Percentiles rank a stretch among this genome's conserved stretches.
phyloP scores from a whole-genome alignment of 2,329 filamentous ascomycete species.

The Neophaeococcomyces aloes region DNA sequence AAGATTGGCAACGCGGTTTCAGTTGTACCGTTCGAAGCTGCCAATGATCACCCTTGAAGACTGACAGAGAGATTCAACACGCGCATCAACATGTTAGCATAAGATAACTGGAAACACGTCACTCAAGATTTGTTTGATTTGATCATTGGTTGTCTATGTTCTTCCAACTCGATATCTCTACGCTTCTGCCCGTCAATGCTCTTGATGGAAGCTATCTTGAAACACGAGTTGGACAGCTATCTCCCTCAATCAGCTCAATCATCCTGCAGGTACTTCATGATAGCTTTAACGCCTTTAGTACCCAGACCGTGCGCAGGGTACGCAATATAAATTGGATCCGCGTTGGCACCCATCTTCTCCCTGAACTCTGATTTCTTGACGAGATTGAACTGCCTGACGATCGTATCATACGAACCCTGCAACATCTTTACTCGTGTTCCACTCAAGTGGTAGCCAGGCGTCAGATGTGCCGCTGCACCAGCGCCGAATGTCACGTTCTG shows the following conservation, averaged over 20 bases:
- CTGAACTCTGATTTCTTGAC: constrained; percentile 81
- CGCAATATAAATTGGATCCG: constrained; percentile 79
- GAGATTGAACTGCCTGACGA: constrained; percentile 72
- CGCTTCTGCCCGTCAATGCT: too few species aligned
- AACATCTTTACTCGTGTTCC: constrained; percentile 72
- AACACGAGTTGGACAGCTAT: neutral
- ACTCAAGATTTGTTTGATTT: too few species aligned
- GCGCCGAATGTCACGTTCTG: constrained; percentile 74
- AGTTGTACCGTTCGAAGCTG: constrained; percentile 17
- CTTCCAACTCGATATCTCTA: too few species aligned
- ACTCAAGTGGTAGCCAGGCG: constrained; percentile 69
- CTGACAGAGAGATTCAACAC: too few species aligned
- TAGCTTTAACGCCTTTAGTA: constrained; percentile 62
- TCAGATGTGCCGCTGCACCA: constrained; percentile 64
- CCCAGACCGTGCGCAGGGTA: constrained; percentile 81
- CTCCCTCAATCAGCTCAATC: constrained; percentile 17
- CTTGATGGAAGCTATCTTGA: neutral
- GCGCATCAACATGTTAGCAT: too few species aligned
- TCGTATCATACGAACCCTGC: constrained; percentile 67
- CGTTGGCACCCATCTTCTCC: constrained; percentile 75
- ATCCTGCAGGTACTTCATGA: constrained; percentile 80
- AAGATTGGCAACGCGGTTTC: constrained; percentile 63
- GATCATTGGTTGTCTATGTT: too few species aligned
- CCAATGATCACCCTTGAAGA: neutral
- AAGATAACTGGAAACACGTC: too few species aligned